Base-by-base conservation (phyloP, 306 rosid genomes). In the Malus fusca region DNA sequence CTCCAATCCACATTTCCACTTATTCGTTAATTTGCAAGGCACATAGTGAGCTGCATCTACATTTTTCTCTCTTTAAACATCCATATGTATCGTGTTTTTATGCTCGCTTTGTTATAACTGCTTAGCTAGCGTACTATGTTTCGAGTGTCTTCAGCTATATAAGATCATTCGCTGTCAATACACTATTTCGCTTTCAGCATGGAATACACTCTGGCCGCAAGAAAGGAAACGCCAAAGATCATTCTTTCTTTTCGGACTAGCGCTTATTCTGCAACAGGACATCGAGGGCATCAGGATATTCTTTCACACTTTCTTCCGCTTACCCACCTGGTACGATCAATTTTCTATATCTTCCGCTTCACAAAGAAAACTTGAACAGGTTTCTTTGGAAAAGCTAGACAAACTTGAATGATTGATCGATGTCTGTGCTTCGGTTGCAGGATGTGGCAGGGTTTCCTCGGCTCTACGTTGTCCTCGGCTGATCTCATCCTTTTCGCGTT, bases 391-490 rank as follows among this genome's bases (percentile, higher is more conserved):
- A 58, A 53, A 53, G 2, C 7, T 53, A 53, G 2, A 53, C 14
- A 5, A 58, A 58, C 18, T 46, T 46, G 53, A 37, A 69, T 23
- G 40, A 77, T 71, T 73, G 75, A 58, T 74, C 71, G 71, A 59
- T 69, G 30, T 25, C 35, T 64, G 51, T 68, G 21, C 23, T 66
- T 73, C 15, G 53, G 35, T 85, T 73, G 83, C 91, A 95, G 97
- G 99, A 90, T 95, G 99, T 92, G 92, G 97, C 85, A 90, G 74
- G 99, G 99, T 75, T 95, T 95, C 85, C 97, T 95, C 11, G 99
- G 99, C 68, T 90, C 99, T 11, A 81, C 90, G 13, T 93, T 95
- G 64, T 95, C 99, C 43, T 95, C 98, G 4, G 86, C 80, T 18
- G 98, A 90, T 75, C 98, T 95, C 15, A 62, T 80, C 65, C 64